Evolutionary conservation across 2,329 filamentous ascomycete genomes (phyloP).

Genomic region (Gyromitra esculenta): DNA sequence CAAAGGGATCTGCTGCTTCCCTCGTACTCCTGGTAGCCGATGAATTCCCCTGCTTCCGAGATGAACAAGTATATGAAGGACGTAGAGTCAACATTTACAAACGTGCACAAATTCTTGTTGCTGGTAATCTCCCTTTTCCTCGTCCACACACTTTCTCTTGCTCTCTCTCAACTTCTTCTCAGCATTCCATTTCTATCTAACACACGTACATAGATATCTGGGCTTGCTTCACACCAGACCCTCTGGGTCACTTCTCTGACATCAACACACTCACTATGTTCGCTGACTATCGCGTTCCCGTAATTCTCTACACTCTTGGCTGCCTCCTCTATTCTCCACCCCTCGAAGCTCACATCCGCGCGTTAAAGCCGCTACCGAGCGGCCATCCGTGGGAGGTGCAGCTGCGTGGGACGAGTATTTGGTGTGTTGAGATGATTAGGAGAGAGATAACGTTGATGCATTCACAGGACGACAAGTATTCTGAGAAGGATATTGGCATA

Average conservation of each 20-base stretch:
- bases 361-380: constrained; percentile 72
- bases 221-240: constrained; percentile 88
- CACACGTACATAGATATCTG: constrained; percentile 72
- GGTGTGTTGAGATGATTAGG: constrained; percentile 89
- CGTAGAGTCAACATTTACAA: constrained; percentile 85
- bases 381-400: constrained; percentile 86
- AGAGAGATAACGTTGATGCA: constrained; percentile 79
- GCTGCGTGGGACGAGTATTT: constrained; percentile 90
- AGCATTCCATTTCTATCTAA: constrained; percentile 2
- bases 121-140: constrained; percentile 60
- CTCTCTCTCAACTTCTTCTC: not conserved
- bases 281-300: constrained; percentile 95
- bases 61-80: constrained; percentile 79
- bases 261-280: constrained; percentile 99
- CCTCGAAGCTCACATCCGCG: constrained; percentile 75
- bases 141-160: not conserved
- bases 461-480: constrained; percentile 71
- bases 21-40: constrained; percentile 86
- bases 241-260: constrained; percentile 83
- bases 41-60: constrained; percentile 85
- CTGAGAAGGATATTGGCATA: constrained; percentile 76
- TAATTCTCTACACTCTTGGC: constrained; percentile 85
- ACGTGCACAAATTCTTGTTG: constrained; percentile 93
- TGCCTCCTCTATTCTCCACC: constrained; percentile 86
- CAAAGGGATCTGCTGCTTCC: constrained; percentile 79